A percentile compares a stretch with the other conserved stretches of the same genome.
Conservation (phyloP, 495 filamentous ascomycete species). For the Pyronema omphalodes region DNA sequence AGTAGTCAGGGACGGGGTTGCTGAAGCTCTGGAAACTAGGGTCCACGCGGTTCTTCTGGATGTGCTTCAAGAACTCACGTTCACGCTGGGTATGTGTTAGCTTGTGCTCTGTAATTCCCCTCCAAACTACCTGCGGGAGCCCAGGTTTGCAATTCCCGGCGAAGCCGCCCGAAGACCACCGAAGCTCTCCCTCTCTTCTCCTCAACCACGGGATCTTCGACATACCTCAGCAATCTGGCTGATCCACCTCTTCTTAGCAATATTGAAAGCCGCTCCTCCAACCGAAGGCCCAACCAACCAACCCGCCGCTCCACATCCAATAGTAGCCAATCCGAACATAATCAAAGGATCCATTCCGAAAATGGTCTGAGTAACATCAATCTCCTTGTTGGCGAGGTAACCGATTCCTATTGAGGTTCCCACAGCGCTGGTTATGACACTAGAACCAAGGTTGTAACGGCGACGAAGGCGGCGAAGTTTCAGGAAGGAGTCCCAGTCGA, state of each 20-base stretch:
- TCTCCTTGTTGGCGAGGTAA: conserved; percentile 42
- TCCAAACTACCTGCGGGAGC: conserved; percentile 7
- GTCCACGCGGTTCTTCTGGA: conserved; percentile 80
- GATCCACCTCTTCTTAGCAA: conserved; percentile 45
- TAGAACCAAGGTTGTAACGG: conserved; percentile 59
- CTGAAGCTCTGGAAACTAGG: conserved; percentile 47
- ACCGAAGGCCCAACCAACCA: conserved; percentile 75
- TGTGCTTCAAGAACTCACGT: conserved; percentile 70
- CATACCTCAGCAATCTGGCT: conserved; percentile 47
- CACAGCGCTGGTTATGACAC: conserved; percentile 41
- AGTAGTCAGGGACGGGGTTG: conserved; percentile 53
- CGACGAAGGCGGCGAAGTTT: conserved; percentile 67
- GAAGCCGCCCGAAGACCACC: not conserved
- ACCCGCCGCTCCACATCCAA: conserved; percentile 52
- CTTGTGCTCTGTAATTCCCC: not conserved
- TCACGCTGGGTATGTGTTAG: conserved; percentile 45
- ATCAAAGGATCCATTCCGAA: conserved; percentile 73
- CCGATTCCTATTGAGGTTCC: conserved; percentile 43
- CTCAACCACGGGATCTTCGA: conserved; percentile 7
- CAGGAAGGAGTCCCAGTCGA: conserved; percentile 93
- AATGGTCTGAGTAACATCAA: conserved; percentile 52
- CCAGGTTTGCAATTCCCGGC: not conserved
- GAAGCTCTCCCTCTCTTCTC: not conserved
- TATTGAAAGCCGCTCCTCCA: conserved; percentile 56
- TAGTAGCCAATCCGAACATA: conserved; percentile 55